These are phyloP conservation scores for Lipomyces chichibuensis DNA, from an alignment of 805 yeast genomes.

Conservation along the genomic window DNA sequence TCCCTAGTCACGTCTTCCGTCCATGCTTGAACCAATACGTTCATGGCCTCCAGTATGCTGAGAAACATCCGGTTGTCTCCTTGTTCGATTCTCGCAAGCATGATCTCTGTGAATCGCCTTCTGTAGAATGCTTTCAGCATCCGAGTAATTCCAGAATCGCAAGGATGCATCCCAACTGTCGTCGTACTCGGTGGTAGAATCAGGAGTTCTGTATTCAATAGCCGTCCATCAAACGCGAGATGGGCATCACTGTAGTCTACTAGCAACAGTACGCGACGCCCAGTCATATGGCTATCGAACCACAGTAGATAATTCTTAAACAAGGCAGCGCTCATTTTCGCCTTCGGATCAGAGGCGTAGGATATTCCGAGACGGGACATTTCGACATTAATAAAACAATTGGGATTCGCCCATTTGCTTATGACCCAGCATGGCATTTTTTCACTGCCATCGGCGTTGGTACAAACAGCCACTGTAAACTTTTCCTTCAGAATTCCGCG, in stretches of 20 bases:
- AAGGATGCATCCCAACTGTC: constrained; percentile 20
- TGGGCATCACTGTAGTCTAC: constrained; percentile 31
- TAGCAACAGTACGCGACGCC: constrained; percentile 29
- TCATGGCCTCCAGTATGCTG: constrained; percentile 28
- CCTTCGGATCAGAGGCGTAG: constrained; percentile 20
- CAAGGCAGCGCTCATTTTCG: constrained; percentile 21
- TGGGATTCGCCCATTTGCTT: constrained; percentile 19
- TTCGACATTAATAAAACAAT: constrained; percentile 25
- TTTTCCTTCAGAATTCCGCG: constrained; percentile 17
- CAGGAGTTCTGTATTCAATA: constrained; percentile 24
- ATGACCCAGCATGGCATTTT: constrained; percentile 30
- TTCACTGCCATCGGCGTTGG: constrained; percentile 31
- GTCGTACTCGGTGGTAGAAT: constrained; percentile 25
- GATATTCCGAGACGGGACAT: constrained; percentile 15
- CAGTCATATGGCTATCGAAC: constrained; percentile 29
- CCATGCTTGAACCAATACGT: constrained; percentile 30
- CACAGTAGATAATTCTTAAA: constrained; percentile 28
- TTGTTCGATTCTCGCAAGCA: constrained; percentile 21
- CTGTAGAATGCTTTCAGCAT: constrained; percentile 27
- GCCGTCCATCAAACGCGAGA: constrained; percentile 8
- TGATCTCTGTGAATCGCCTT: constrained; percentile 25
- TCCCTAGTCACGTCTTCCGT: constrained; percentile 24
- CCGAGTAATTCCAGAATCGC: constrained; percentile 25
- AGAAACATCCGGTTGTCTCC: constrained; percentile 12
- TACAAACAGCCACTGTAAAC: constrained; percentile 20